phyloP scores from a whole-genome alignment of 257 asterid genomes.

The Ehretia macrophylla region DNA sequence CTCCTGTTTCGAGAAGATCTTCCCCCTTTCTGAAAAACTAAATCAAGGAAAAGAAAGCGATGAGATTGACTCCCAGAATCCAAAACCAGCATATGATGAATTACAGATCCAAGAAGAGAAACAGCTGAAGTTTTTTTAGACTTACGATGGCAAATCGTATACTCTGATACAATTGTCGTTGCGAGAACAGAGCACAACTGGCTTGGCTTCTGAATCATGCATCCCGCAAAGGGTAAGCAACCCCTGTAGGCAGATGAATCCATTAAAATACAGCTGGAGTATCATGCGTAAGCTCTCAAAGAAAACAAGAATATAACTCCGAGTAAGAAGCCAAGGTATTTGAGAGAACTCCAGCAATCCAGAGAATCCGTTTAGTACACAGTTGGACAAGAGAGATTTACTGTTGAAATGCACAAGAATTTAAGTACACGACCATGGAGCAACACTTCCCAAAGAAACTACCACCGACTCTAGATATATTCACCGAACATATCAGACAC shows the following conservation, averaged over 20 bases:
- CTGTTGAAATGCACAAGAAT: no score
- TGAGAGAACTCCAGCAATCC: no score
- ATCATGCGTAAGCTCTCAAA: background rate
- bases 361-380: no score
- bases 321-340: no score
- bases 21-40: conserved; percentile 81
- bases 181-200: conserved; percentile 80
- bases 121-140: conserved; percentile 5
- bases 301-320: background rate
- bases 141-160: conserved; percentile 97
- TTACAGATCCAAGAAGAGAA: conserved; percentile 9
- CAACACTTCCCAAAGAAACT: no score
- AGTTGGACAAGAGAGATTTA: no score
- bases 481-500: no score
- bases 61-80: background rate
- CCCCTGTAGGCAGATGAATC: conserved; percentile 50
- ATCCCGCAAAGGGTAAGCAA: conserved; percentile 80
- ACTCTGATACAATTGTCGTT: conserved; percentile 69
- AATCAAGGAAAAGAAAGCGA: background rate
- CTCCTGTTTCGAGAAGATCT: conserved; percentile 70
- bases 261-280: conserved; percentile 5
- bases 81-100: conserved; percentile 10
- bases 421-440: no score
- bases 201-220: conserved; percentile 93
- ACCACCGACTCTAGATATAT: no score